Percentiles rank a stretch among this genome's conserved stretches.
Evolutionary conservation across 129 eudicot species (phyloP).

Genomic region (Helichrysum umbraculigerum): DNA sequence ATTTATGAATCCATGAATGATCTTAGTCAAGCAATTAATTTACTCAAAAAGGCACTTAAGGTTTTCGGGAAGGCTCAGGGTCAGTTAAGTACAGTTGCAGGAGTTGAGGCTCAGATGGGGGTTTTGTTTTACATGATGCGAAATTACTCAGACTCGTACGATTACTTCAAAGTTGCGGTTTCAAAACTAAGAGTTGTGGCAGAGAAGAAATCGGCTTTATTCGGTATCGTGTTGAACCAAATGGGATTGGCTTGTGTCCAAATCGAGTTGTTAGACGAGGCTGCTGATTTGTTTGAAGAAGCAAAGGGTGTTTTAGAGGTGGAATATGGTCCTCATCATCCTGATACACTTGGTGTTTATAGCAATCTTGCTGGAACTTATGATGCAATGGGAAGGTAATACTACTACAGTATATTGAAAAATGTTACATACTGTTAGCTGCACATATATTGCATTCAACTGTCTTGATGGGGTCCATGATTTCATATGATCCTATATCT

Average conservation of each 20-base stretch:
- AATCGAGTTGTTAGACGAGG: slow-evolving; percentile 64
- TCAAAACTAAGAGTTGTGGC: slow-evolving; percentile 58
- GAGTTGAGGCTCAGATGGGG: slow-evolving; percentile 91
- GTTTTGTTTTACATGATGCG: slow-evolving; percentile 67
- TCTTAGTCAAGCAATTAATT: slow-evolving; percentile 53
- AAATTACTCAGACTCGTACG: slow-evolving; percentile 58
- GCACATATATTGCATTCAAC: background rate
- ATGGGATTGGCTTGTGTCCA: slow-evolving; percentile 84
- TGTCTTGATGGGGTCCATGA: background rate
- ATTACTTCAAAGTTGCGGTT: slow-evolving; percentile 54
- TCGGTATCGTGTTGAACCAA: slow-evolving; percentile 79
- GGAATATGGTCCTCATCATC: slow-evolving; percentile 83
- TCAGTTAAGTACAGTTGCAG: slow-evolving; percentile 73
- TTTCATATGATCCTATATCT: background rate
- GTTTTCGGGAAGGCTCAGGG: slow-evolving; percentile 59
- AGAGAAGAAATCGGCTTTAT: slow-evolving; percentile 70
- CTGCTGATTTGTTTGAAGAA: slow-evolving; percentile 85
- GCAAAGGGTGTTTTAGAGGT: slow-evolving; percentile 72
- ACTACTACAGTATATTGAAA: background rate
- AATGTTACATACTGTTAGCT: background rate
- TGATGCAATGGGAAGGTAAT: slow-evolving; percentile 95
- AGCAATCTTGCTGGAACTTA: slow-evolving; percentile 96
- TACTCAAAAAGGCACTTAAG: slow-evolving; percentile 64
- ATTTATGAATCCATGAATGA: slow-evolving; percentile 82
- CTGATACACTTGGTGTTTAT: slow-evolving; percentile 80